These are phyloP conservation scores for Penium margaritaceum DNA, from an alignment of 139 green algal species.

Conservation along the genomic window DNA sequence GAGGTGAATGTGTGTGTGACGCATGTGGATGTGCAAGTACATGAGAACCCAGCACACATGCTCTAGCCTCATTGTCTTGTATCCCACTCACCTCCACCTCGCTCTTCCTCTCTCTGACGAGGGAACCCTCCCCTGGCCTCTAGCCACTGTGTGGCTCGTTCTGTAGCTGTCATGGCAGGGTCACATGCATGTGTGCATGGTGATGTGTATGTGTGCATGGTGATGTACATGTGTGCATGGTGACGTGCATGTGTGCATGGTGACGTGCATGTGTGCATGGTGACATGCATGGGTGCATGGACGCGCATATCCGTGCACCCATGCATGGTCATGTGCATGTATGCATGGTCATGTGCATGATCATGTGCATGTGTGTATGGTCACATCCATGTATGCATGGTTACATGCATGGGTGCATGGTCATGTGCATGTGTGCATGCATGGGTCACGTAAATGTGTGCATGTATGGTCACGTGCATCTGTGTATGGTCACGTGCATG, in stretches of 20 bases:
- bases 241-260: background rate
- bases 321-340: no score
- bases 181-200: no score
- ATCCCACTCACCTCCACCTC: no score
- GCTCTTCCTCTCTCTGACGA: no score
- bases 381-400: background rate
- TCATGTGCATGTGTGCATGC: background rate
- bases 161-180: no score
- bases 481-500: background rate
- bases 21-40: background rate
- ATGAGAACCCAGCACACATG: no score
- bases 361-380: background rate
- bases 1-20: background rate
- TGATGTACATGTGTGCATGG: no score
- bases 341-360: background rate
- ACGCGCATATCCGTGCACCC: background rate
- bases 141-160: no score
- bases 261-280: background rate
- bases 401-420: background rate
- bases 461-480: background rate
- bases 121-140: no score
- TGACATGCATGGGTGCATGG: background rate
- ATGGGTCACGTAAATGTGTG: background rate
- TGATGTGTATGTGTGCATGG: no score
- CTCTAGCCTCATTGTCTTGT: no score